These are phyloP conservation scores for Alternaria panax DNA, from an alignment of 2,329 filamentous ascomycete species.

Conservation along the genomic window DNA sequence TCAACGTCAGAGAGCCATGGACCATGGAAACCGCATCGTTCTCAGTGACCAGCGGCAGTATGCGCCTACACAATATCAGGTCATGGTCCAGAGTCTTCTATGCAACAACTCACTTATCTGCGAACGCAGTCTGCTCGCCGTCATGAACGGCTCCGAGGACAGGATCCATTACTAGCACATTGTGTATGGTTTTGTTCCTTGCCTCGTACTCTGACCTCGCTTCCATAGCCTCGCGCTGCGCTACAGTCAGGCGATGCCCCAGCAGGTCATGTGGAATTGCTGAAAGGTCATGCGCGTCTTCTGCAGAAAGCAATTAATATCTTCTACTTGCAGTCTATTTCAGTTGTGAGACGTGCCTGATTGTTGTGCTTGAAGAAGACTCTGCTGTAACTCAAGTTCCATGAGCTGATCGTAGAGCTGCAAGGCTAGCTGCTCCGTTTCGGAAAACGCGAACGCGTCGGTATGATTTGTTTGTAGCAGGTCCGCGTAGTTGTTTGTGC, in stretches of 20 bases:
- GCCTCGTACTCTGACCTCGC: slow-evolving; percentile 74
- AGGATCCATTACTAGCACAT: slow-evolving; percentile 75
- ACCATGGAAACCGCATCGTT: slow-evolving; percentile 72
- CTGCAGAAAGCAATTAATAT: slow-evolving; percentile 32
- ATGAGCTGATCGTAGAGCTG: slow-evolving; percentile 75
- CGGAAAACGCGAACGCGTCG: slow-evolving; percentile 66
- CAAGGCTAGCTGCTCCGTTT: slow-evolving; percentile 70
- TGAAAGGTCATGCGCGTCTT: slow-evolving; percentile 36
- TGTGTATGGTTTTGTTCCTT: slow-evolving; percentile 72
- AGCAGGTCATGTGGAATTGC: slow-evolving; percentile 60
- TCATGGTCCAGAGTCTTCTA: not conserved
- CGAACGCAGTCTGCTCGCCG: slow-evolving; percentile 67
- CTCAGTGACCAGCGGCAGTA: slow-evolving; percentile 70
- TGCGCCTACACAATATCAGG: slow-evolving; percentile 59
- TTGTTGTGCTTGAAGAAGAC: slow-evolving; percentile 63
- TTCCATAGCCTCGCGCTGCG: slow-evolving; percentile 72
- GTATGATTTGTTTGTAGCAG: slow-evolving; percentile 54
- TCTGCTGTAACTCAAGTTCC: slow-evolving; percentile 75
- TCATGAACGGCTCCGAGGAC: slow-evolving; percentile 79
- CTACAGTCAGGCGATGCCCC: slow-evolving; percentile 58
- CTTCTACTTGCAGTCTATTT: not conserved
- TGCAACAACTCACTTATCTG: slow-evolving; percentile 68
- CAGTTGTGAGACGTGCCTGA: slow-evolving; percentile 30
- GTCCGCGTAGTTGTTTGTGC: slow-evolving; percentile 36
- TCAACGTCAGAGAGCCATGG: slow-evolving; percentile 66